phyloP scores from a whole-genome alignment of 768 basidiomycete species.

The Candolleomyces efflorescens region DNA sequence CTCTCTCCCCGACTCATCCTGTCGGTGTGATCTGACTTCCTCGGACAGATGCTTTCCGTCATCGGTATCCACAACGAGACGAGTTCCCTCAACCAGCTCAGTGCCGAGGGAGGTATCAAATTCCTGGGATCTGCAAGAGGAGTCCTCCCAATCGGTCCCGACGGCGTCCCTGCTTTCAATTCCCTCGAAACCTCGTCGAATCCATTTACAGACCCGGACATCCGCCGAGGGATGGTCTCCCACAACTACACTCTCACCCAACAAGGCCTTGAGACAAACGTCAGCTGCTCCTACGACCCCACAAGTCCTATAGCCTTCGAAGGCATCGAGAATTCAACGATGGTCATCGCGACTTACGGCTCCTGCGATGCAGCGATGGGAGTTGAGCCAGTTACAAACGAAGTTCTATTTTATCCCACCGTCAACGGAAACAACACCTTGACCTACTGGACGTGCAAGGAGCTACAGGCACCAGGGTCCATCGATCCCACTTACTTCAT shows the following conservation, averaged over 20 bases:
- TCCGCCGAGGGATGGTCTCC: not conserved
- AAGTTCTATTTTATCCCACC: not conserved
- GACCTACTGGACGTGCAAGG: constrained; percentile 14
- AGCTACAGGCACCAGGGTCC: not conserved
- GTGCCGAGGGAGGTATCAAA: no score
- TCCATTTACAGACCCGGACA: no score
- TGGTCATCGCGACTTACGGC: not conserved
- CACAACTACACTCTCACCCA: not conserved
- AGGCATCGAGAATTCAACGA: not conserved
- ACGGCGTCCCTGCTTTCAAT: no score
- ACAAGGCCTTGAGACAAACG: not conserved
- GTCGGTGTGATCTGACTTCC: no score
- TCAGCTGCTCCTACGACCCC: not conserved
- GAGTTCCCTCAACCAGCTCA: no score
- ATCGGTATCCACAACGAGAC: no score
- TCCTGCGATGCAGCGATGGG: not conserved
- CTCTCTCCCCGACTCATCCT: not conserved
- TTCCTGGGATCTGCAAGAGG: no score
- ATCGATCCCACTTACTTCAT: constrained; percentile 7
- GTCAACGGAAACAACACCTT: not conserved
- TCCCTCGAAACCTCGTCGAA: no score
- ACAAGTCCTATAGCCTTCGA: not conserved
- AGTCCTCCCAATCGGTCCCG: no score
- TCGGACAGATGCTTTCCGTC: no score
- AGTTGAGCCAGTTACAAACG: not conserved